Conservation (phyloP, 441 rosid genomes). For the Jatropha podagrica region DNA sequence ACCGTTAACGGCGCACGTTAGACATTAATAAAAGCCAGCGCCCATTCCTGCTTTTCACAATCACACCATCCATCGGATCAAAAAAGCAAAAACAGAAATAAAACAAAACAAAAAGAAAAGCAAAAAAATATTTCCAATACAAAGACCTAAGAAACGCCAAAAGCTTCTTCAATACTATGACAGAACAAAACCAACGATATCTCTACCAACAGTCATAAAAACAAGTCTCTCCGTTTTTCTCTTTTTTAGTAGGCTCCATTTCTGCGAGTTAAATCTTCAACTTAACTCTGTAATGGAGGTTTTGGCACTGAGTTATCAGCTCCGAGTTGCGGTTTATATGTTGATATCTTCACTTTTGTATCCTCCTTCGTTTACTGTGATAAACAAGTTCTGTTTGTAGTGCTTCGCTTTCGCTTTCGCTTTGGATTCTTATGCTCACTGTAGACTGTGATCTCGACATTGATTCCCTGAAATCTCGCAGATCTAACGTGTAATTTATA, state of each 20-base stretch:
- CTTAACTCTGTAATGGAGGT: conserved; percentile 39
- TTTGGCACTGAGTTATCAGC: conserved; percentile 27
- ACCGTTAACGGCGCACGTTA: conserved; percentile 41
- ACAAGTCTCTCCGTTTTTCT: neutral
- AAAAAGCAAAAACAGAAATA: conserved; percentile 4
- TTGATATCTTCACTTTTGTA: conserved; percentile 26
- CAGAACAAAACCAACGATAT: conserved; percentile 46
- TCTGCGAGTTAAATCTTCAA: conserved; percentile 23
- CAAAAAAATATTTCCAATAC: neutral
- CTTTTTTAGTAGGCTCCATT: conserved; percentile 7
- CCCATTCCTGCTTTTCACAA: conserved; percentile 32
- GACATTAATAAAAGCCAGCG: conserved; percentile 24
- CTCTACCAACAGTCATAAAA: conserved; percentile 38
- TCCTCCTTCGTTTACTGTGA: conserved; percentile 37
- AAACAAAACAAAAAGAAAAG: neutral
- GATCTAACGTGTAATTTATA: conserved; percentile 42
- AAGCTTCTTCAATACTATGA: conserved; percentile 38
- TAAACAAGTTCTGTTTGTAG: conserved; percentile 34
- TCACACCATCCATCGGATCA: conserved; percentile 10
- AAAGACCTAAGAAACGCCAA: conserved; percentile 1
- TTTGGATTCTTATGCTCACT: conserved; percentile 25
- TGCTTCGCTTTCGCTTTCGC: conserved; percentile 15
- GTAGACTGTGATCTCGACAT: conserved; percentile 37
- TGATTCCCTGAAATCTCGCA: conserved; percentile 36
- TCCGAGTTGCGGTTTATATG: conserved; percentile 33